Base-by-base conservation (phyloP, 2,329 filamentous ascomycete species). In the Pestalotiopsis sp. region DNA sequence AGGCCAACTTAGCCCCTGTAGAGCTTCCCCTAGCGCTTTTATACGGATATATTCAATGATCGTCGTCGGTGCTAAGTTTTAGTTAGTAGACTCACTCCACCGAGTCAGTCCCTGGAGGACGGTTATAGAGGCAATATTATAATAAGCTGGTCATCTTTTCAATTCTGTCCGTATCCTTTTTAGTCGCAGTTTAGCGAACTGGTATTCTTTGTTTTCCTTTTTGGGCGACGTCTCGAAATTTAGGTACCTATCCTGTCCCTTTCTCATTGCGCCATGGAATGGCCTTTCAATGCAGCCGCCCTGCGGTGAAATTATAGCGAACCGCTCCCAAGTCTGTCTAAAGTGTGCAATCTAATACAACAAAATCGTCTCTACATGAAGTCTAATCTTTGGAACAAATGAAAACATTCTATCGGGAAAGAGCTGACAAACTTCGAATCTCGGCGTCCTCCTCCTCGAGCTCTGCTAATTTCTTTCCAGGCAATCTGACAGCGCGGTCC, bases 401-500 rank as follows among this genome's bases (percentile, higher is more conserved):
- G 23, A 36, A 52, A 52, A 52, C 11, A 0, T 25, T 65, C 45
- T 56, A 65, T 25, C 52, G 64, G 45, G 64, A 57, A 17, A 49
- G 31, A 23, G 64, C 64, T 39, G 63, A 65, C 23, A 65, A 20
- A 20, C 62, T 65, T 27, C 64, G 31, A 1, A 67, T 67, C 41
- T 69, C 59, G 20, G 68, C 65, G 17, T 69, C 68, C 41, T 69
- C 65, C 2, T 69, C 65, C 65, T 69, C 68, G 17, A 41, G 23
- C 25, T 65, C 66, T 17, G 49, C 39, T 13, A 67, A 36, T n/a
- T 65, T 57, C 65, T 62, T 67, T 5, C 59, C 68, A 6, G 68
- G 68, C 1, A 69, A 25, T 49, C 61, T 67, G 17, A 69, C 68
- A 49, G 68, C 66, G 59, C 38, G 68, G 52, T 31, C 66, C 27